Evolutionary conservation across 192 early-diverging fungal genomes (phyloP), one percentile per base, ranked within the genome.

Genomic region (Backusella liffmaniae): DNA sequence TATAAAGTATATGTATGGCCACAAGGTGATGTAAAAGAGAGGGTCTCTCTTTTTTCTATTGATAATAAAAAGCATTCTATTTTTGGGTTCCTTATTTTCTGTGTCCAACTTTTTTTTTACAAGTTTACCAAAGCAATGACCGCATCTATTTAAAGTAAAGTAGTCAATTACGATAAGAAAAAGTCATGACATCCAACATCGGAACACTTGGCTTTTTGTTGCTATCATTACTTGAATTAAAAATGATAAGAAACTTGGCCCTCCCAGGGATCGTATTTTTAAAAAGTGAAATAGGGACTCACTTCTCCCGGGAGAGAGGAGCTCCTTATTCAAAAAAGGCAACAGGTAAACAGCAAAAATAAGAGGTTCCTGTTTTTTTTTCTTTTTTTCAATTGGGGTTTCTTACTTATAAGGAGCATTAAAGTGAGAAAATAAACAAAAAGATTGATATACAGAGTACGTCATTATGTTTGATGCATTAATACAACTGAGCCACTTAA

Each of bases 251-350:
- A 62, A 62, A 62, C 56, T 26, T 62, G 56, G 23, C 2, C 3
- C 32, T 62, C 9, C 23, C 56, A 13, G 26, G 26, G 18, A 29
- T 62, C 56, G 21, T 29, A 29, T 29, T 62, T 29, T 62, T 62
- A 62, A 29, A 62, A 62, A 62, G 9, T 7, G 6, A 62, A 62
- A 62, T 62, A 62, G 26, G 56, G 23, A 62, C 56, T n/a, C 42
- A 16, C 0, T 49, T 49, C 56, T 29, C 29, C n/a, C 23, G 46
- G 46, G 46, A 44, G 46, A 16, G 46, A 49, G 26, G 2, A 29
- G 56, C 56, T 29, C 56, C 56, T 62, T 62, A 26, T 62, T 62
- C 56, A 62, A 62, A 62, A 62, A 62, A 62, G 56, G 56, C 56
- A 62, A 62, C 56, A 62, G 56, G 26, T 62, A 62, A 62, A 62